Evolutionary conservation across 148 eudicot species (phyloP).

Genomic region (Cornus kousa): DNA sequence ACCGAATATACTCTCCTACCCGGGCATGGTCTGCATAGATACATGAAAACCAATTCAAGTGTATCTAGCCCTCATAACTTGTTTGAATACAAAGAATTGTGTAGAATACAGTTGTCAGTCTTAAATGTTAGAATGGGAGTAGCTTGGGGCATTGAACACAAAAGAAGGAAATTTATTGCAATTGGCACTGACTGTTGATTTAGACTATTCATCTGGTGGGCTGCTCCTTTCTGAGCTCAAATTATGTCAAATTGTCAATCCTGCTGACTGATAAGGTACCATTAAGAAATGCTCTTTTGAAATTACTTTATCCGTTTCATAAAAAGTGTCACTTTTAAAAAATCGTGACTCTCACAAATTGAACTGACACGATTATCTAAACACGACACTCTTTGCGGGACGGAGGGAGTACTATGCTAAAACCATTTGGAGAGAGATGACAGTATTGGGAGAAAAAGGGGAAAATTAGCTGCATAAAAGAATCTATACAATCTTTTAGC

Average conservation of each 20-base stretch:
- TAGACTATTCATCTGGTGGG: constrained; percentile 18
- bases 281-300: no score
- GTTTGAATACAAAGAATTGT: not conserved
- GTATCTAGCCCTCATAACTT: not conserved
- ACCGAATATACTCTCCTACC: no score
- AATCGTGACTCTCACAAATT: no score
- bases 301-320: no score
- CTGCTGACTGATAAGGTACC: not conserved
- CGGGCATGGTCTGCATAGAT: constrained; percentile 5
- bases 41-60: constrained; percentile 1
- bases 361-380: no score
- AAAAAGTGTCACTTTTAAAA: no score
- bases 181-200: constrained; percentile 22
- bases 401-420: no score
- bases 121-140: constrained; percentile 14
- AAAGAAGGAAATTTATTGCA: constrained; percentile 8
- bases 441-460: not conserved
- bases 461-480: not conserved
- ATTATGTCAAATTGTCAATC: not conserved
- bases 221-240: not conserved
- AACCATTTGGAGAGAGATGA: no score
- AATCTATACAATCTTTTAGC: not conserved
- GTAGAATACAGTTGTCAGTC: constrained; percentile 3
- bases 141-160: constrained; percentile 8
- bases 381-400: no score